phyloP scores from a whole-genome alignment of 1,139 yeast genomes.

The Kodamaea derodonti region DNA sequence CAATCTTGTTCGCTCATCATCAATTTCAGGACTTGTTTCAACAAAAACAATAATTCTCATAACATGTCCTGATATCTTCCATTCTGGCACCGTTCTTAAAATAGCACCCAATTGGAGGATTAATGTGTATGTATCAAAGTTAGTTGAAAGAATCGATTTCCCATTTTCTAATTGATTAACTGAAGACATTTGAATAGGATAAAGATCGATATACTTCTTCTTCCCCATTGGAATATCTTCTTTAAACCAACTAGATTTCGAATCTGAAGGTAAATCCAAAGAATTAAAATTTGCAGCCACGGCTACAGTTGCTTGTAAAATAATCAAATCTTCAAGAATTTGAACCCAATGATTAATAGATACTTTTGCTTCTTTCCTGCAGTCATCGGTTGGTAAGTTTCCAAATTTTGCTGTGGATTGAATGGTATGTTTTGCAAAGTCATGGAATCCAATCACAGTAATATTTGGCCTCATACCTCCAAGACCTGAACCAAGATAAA shows the following conservation, averaged over 20 bases:
- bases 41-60: slow-evolving; percentile 87
- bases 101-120: slow-evolving; percentile 92
- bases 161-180: slow-evolving; percentile 64
- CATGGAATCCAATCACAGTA: slow-evolving; percentile 85
- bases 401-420: slow-evolving; percentile 18
- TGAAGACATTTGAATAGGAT: slow-evolving; percentile 96
- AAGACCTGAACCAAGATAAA: slow-evolving; percentile 84
- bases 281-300: slow-evolving; percentile 81
- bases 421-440: slow-evolving; percentile 42
- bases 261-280: slow-evolving; percentile 51
- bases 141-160: slow-evolving; percentile 71
- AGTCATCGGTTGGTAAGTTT: slow-evolving; percentile 73
- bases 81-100: slow-evolving; percentile 83
- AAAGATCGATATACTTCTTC: slow-evolving; percentile 70
- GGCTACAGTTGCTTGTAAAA: slow-evolving; percentile 91
- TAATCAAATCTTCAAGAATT: slow-evolving; percentile 82
- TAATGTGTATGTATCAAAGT: slow-evolving; percentile 91
- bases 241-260: slow-evolving; percentile 10
- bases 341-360: slow-evolving; percentile 86
- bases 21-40: slow-evolving; percentile 65
- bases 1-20: slow-evolving; percentile 64
- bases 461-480: slow-evolving; percentile 98
- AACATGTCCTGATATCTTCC: slow-evolving; percentile 68
- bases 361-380: slow-evolving; percentile 67
- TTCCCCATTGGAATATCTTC: slow-evolving; percentile 10